Conservation (phyloP, 106 monocot genomes). For the Allium fistulosum region DNA sequence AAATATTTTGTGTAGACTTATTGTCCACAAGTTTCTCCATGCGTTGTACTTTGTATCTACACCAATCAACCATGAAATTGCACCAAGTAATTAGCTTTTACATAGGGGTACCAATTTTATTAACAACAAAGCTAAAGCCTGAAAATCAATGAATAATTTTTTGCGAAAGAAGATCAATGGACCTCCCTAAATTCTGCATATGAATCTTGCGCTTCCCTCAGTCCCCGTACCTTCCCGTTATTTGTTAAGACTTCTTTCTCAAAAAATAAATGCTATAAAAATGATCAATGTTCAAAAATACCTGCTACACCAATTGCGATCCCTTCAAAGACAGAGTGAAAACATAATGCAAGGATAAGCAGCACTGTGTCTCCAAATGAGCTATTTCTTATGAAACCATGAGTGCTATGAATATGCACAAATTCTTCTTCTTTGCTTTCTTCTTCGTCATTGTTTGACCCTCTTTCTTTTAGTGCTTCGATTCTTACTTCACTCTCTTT, state of each 20-base stretch:
- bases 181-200: too few species aligned
- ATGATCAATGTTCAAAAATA: background rate
- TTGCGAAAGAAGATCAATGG: too few species aligned
- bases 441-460: background rate
- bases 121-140: too few species aligned
- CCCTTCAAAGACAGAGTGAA: constrained; percentile 83
- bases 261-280: too few species aligned
- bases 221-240: too few species aligned
- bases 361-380: constrained; percentile 60
- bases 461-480: background rate
- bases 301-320: constrained; percentile 81
- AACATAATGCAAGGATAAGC: constrained; percentile 60
- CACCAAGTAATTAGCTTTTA: too few species aligned
- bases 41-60: constrained; percentile 64
- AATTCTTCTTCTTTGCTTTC: background rate
- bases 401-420: background rate
- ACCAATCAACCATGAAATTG: background rate
- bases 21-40: constrained; percentile 73
- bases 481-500: constrained; percentile 3
- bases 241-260: too few species aligned
- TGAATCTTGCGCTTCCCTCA: too few species aligned
- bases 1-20: constrained; percentile 77
- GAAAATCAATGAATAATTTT: too few species aligned
- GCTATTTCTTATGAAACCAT: constrained; percentile 3
- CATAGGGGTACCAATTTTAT: too few species aligned